Evolutionary conservation across 306 rosid genomes (phyloP), one percentile per base, ranked within the genome.

Genomic region (Luffa aegyptiaca): DNA sequence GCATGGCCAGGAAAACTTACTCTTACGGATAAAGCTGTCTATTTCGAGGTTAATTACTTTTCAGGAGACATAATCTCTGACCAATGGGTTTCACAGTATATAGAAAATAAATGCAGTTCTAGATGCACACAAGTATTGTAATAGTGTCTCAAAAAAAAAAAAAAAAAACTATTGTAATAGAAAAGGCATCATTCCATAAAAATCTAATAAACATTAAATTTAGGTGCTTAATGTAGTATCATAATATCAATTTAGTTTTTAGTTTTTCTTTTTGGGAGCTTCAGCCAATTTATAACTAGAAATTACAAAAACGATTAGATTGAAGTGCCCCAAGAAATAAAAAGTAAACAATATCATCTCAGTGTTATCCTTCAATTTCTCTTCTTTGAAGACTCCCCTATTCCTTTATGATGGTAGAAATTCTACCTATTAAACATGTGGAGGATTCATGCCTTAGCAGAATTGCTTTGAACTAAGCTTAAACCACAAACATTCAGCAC

Each of bases 1-100:
- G 97, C 99, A 72, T 95, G 97, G 99, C 99, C 99, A 0, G 99
- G 99, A 75, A 91, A 90, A 82, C 90, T 95, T 69, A 93, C 97
- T 78, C 91, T 95, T 77, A 91, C 99, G 10, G 92, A 91, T 81
- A 93, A 83, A 86, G 97, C 99, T 65, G 85, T 95, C 80, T 95
- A 95, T 83, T 95, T 95, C 80, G 97, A 95, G 99, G 99, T 33
- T 21, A 82, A 64, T 76, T 62, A 21, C 39, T 20, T 70, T 42
- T 76, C 55, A n/a, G 13, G 61, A n/a, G 51, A 14, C 42, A 10
- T 70, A 14, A 72, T 48, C 21, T 48, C 21, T 31, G 11, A 63
- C 18, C 37, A 62, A 63, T 35, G 6, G 18, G 1, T 51, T 51
- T 51, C 20, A 52, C 20, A 16, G 45, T 16, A 36, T 31, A 12